Evolutionary conservation across 345 rosid species (phyloP).

Genomic region (Clarkia xantiana): DNA sequence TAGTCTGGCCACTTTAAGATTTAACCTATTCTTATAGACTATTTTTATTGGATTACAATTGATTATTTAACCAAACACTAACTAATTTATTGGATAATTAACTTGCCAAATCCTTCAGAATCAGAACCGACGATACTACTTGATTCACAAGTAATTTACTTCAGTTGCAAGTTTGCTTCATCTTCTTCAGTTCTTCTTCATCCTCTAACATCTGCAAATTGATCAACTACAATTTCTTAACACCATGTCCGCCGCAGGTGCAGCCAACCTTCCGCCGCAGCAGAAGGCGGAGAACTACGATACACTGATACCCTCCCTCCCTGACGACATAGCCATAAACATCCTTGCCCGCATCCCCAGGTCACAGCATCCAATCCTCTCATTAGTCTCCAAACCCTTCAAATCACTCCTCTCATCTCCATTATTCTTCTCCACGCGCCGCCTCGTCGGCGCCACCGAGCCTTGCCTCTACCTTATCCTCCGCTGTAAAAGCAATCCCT

Average conservation of each 20-base stretch:
- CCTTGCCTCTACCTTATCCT: slow-evolving; percentile 49
- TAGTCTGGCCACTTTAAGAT: too few relatives aligned
- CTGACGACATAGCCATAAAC: slow-evolving; percentile 55
- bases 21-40: too few relatives aligned
- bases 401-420: slow-evolving; percentile 46
- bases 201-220: too few relatives aligned
- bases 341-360: slow-evolving; percentile 58
- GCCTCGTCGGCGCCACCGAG: slow-evolving; percentile 31
- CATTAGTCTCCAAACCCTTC: slow-evolving; percentile 52
- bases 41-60: too few relatives aligned
- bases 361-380: slow-evolving; percentile 41
- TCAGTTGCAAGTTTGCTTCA: too few relatives aligned
- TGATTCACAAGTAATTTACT: too few relatives aligned
- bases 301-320: slow-evolving; percentile 25
- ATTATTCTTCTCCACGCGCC: slow-evolving; percentile 41
- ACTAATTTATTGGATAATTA: too few relatives aligned
- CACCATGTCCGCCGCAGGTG: slow-evolving; percentile 6
- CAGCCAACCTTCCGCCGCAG: not conserved
- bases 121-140: too few relatives aligned
- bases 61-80: too few relatives aligned
- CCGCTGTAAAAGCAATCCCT: slow-evolving; percentile 28
- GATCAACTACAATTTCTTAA: too few relatives aligned
- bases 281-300: not conserved
- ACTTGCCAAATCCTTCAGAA: too few relatives aligned
- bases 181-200: too few relatives aligned